Evolutionary conservation across 2,329 filamentous ascomycete genomes (phyloP).

Genomic region (Helicocarpus griseus): DNA sequence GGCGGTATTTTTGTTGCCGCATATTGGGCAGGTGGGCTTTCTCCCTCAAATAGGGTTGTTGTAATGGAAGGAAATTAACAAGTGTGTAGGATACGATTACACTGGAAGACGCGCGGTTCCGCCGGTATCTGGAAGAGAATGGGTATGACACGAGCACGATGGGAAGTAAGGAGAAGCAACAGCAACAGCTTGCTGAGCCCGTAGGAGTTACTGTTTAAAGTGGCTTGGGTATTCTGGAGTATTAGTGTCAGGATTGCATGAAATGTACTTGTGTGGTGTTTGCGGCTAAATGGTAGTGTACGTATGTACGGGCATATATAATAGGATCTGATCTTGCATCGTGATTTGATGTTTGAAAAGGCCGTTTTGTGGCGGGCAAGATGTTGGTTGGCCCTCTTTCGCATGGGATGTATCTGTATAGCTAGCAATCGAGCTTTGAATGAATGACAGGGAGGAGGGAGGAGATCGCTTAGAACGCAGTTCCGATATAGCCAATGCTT

Average conservation of each 20-base stretch:
- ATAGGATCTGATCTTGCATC: no score
- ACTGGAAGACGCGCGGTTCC: conserved; percentile 65
- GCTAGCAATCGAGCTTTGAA: not conserved
- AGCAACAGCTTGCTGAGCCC: not conserved
- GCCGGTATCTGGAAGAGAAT: conserved; percentile 59
- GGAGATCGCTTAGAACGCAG: no score
- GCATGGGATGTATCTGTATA: not conserved
- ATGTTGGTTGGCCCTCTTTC: no score
- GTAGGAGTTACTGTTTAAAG: not conserved
- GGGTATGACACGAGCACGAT: conserved; percentile 64
- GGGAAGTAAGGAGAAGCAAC: conserved; percentile 28
- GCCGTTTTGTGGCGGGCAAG: no score
- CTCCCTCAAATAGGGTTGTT: no score
- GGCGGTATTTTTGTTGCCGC: conserved; percentile 58
- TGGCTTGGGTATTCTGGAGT: no score
- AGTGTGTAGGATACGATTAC: conserved; percentile 69
- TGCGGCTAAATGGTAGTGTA: no score
- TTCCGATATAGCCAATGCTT: no score
- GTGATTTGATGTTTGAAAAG: no score
- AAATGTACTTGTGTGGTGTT: not conserved
- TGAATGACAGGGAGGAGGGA: no score
- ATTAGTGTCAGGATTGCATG: no score
- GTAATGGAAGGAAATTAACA: no score
- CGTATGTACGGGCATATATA: not conserved
- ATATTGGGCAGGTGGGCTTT: conserved; percentile 50